A percentile compares a stretch with the other conserved stretches of the same genome.
phyloP scores from a whole-genome alignment of 1,284 basidiomycete genomes.

The Cryptococcus floricola region DNA sequence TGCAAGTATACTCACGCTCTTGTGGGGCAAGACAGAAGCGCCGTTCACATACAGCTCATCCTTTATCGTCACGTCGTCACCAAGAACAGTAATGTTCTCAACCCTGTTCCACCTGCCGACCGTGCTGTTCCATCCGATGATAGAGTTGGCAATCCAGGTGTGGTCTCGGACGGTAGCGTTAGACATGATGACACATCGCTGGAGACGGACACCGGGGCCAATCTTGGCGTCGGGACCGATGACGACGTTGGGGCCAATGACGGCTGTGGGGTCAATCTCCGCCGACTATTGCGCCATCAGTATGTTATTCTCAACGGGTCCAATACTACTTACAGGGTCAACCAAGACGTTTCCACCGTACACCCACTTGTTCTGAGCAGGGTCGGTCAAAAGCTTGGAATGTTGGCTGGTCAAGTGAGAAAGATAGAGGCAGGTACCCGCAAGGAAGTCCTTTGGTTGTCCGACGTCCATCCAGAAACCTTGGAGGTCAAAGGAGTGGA shows the following conservation, averaged over 20 bases:
- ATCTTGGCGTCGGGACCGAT: conserved; percentile 54
- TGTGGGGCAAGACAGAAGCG: conserved; percentile 54
- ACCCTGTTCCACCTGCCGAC: conserved; percentile 55
- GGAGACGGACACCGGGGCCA: conserved; percentile 54
- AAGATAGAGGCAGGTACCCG: conserved; percentile 55
- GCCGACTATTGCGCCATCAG: conserved; percentile 39
- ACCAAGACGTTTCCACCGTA: conserved; percentile 54
- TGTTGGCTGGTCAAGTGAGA: conserved; percentile 52
- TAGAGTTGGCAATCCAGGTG: conserved; percentile 54
- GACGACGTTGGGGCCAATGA: conserved; percentile 56
- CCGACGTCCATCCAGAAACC: conserved; percentile 59
- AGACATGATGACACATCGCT: conserved; percentile 54
- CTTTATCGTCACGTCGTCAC: conserved; percentile 56
- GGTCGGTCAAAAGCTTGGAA: conserved; percentile 51
- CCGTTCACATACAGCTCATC: conserved; percentile 56
- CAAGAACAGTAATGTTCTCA: conserved; percentile 54
- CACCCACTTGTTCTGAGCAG: conserved; percentile 52
- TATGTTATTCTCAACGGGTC: too few species aligned
- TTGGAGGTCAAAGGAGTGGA: conserved; percentile 54
- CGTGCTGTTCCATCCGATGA: conserved; percentile 55
- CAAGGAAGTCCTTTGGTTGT: conserved; percentile 54
- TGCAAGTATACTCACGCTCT: conserved; percentile 45
- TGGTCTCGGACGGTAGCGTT: conserved; percentile 54
- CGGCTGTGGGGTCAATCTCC: conserved; percentile 52
- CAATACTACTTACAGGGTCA: conserved; percentile 44